These are phyloP conservation scores for Malassezia dermatis DNA, from an alignment of 1,284 basidiomycete species.

Conservation along the genomic window DNA sequence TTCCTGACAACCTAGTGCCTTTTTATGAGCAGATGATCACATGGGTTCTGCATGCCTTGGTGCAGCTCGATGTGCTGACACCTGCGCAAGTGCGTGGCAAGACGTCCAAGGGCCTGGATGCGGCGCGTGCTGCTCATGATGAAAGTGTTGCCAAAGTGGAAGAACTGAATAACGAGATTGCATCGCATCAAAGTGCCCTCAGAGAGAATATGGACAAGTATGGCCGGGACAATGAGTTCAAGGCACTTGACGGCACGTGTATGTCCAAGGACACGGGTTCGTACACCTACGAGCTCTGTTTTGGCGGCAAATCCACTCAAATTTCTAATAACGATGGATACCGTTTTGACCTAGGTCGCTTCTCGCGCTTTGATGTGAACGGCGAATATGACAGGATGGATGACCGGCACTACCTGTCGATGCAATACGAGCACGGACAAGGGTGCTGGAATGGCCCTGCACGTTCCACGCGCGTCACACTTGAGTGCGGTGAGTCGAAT, in stretches of 20 bases:
- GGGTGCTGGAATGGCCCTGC: constrained; percentile 95
- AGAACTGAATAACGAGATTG: constrained; percentile 52
- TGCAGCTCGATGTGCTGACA: constrained; percentile 43
- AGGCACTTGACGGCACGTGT: constrained; percentile 76
- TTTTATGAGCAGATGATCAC: constrained; percentile 65
- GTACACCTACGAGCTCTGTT: constrained; percentile 95
- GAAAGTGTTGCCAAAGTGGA: constrained; percentile 35
- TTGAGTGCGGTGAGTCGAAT: constrained; percentile 79
- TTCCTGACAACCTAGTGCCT: constrained; percentile 71
- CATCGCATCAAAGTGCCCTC: constrained; percentile 53
- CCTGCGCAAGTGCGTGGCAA: neutral
- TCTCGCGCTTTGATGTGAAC: constrained; percentile 66
- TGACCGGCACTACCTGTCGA: constrained; percentile 60
- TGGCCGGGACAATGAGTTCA: constrained; percentile 82
- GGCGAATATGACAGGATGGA: constrained; percentile 58
- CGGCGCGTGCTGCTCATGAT: constrained; percentile 54
- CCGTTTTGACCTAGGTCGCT: constrained; percentile 72
- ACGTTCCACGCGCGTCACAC: constrained; percentile 65
- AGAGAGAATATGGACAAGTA: constrained; percentile 58
- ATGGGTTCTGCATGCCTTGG: constrained; percentile 58
- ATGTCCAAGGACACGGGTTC: constrained; percentile 73
- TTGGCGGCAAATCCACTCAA: constrained; percentile 78
- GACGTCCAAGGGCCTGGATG: constrained; percentile 17
- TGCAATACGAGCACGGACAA: constrained; percentile 62
- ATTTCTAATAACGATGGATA: constrained; percentile 73